Base-by-base conservation (phyloP, 2,329 filamentous ascomycete species). In the Neurospora sp. region DNA sequence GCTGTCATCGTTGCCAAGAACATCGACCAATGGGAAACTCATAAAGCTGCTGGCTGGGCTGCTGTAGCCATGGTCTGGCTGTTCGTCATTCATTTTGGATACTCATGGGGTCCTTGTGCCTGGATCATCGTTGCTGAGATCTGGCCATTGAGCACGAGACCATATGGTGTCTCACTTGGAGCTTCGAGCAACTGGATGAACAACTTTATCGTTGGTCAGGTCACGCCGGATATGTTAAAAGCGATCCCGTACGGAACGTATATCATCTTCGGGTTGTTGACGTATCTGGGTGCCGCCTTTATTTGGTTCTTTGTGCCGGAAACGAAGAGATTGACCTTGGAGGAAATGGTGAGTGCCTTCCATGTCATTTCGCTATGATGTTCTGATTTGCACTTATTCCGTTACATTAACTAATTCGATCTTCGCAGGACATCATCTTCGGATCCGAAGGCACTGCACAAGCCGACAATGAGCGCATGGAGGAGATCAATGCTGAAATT, bases 41-140 rank as follows among this genome's bases (percentile, higher is more conserved):
- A 93, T 72, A 75, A 78, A 7, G 86, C 85, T 0, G 89, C 90
- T 0, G 91, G 91, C 1, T 93, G 91, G 91, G 91, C 90, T 0
- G 89, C 85, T 6, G 82, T 85, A 2, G 80, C 77, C 68, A 90
- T 91, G 86, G 87, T 91, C 9, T 93, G 91, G 90, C 82, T 93
- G 0, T 93, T 91, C 73, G 88, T 92, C 38, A 82, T 92, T 38
- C 86, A 91, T 78, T 93, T 93, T 75, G 91, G 89, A 38, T 93
- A 92, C 77, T 89, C 86, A 0, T 93, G 91, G 91, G 90, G 90
- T 0, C 91, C 90, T 2, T 90, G 88, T 74, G 86, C 89, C 0
- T 93, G 91, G 91, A 91, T 92, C 71, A 84, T 93, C 69, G 85
- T 92, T 1, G 87, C 90, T 2, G 91, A 93, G 79, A 87, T 93